A percentile compares a stretch with the other conserved stretches of the same genome.
Conservation (phyloP, 2,329 filamentous ascomycete species). For the Ceratocystis alfenasii region DNA sequence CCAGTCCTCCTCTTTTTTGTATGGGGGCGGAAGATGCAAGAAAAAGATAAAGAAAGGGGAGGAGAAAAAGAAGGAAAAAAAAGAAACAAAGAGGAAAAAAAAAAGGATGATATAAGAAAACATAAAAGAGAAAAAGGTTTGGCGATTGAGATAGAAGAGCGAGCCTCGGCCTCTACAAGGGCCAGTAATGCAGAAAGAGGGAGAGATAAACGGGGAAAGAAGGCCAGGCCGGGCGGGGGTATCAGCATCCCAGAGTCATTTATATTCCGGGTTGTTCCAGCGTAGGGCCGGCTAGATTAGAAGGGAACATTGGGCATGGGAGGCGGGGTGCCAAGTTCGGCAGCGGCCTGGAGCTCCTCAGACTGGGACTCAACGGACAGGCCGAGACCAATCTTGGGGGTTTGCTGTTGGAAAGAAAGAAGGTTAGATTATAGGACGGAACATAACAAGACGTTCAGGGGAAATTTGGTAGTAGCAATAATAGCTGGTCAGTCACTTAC, state of each 20-base stretch:
- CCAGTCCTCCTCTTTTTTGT: constrained; percentile 12
- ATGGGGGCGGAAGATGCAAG: neutral
- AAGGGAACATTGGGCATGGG: constrained; percentile 52
- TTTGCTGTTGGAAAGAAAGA: constrained; percentile 51
- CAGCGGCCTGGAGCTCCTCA: constrained; percentile 79
- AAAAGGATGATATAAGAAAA: constrained; percentile 13
- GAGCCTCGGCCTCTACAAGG: neutral
- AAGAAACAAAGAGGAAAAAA: constrained; percentile 12
- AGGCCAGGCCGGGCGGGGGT: neutral
- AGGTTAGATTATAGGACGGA: neutral
- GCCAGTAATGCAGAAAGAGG: neutral
- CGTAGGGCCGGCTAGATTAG: constrained; percentile 32
- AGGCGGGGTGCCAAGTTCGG: constrained; percentile 47
- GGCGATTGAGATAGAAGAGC: constrained; percentile 14
- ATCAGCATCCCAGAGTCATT: neutral
- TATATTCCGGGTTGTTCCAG: neutral
- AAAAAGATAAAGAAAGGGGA: neutral
- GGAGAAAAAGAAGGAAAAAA: neutral
- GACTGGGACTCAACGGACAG: constrained; percentile 79
- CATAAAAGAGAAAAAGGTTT: constrained; percentile 14
- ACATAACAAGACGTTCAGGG: too few species aligned
- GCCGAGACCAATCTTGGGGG: constrained; percentile 86
- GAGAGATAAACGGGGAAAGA: neutral
- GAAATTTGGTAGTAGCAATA: too few species aligned
- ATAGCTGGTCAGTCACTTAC: constrained; percentile 42